Evolutionary conservation across 1,284 basidiomycete genomes (phyloP), one percentile per base, ranked within the genome.

Genomic region (Fomitopsis palustris): DNA sequence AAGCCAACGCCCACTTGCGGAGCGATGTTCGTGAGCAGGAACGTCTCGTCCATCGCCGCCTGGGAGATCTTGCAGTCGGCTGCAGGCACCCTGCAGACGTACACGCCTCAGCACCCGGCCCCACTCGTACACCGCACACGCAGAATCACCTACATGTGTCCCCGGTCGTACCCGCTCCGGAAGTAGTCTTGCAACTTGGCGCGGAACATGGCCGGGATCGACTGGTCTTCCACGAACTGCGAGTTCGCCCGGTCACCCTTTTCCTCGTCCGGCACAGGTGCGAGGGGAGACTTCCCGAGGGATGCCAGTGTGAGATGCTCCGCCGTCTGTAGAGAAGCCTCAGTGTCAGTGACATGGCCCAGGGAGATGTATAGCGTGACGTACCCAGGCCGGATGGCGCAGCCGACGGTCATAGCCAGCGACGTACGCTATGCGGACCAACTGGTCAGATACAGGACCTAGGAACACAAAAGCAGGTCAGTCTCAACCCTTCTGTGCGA

Each of bases 1-100:
- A 99, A 99, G 0, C 96, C 96, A 49, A 87, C 92, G 2, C 97
- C 97, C 12, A 99, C 95, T 82, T 99, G 97, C 38, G 97, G 97
- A 0, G 97, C 96, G 58, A 99, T 98, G 71, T 99, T 99, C 4
- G 93, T 89, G 53, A 99, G 77, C 43, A 92, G 77, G 75, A 99
- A 99, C 0, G 97, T 99, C 77, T 99, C 95, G 72, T 98, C 76
- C 96, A 99, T 98, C 4, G 96, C 97, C 60, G 85, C 81, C 81
- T 90, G 87, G 25, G 90, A 93, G n/a, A 78, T 75, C 72, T 97
- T 98, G 8, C 95, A 96, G 73, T 99, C 97, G 35, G 96, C 96
- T n/a, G 96, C 96, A 38, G 96, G 95, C 0, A 95, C 93, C 92
- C 92, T 93, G 62, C 2, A 16, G 31, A 52, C 7, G 17, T 37